These are phyloP conservation scores for Calocybe indica DNA, from an alignment of 768 basidiomycete genomes.

Conservation along the genomic window DNA sequence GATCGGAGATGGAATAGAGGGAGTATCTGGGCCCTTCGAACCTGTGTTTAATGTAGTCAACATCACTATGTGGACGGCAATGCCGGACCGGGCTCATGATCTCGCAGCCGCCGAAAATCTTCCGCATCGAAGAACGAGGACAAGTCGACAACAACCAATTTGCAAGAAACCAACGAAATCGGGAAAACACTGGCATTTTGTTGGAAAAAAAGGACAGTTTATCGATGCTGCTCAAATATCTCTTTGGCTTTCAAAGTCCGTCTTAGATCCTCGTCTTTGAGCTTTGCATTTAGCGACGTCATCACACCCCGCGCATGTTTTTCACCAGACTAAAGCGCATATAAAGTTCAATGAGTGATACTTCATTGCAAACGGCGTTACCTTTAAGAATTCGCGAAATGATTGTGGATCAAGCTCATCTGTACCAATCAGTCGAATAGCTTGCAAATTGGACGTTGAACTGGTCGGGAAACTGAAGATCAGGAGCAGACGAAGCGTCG, in stretches of 20 bases:
- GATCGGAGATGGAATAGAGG: background rate
- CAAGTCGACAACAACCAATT: too few species aligned
- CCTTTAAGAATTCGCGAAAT: slow-evolving; percentile 50
- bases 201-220: background rate
- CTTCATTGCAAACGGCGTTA: slow-evolving; percentile 18
- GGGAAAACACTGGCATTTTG: background rate
- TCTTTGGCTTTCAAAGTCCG: slow-evolving; percentile 55
- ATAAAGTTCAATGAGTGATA: background rate
- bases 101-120: too few species aligned
- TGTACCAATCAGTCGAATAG: slow-evolving; percentile 57
- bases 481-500: slow-evolving; percentile 52
- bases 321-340: slow-evolving; percentile 36
- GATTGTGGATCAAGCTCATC: slow-evolving; percentile 48
- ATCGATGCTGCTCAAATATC: slow-evolving; percentile 34
- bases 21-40: too few species aligned
- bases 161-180: too few species aligned
- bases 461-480: slow-evolving; percentile 54
- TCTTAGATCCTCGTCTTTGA: slow-evolving; percentile 58
- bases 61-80: too few species aligned
- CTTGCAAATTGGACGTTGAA: slow-evolving; percentile 42
- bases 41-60: too few species aligned
- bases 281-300: slow-evolving; percentile 51
- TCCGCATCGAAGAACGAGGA: too few species aligned
- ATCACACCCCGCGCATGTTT: slow-evolving; percentile 55
- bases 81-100: too few species aligned